Evolutionary conservation across 2,329 filamentous ascomycete genomes (phyloP).

Genomic region (Geosmithia putterillii): DNA sequence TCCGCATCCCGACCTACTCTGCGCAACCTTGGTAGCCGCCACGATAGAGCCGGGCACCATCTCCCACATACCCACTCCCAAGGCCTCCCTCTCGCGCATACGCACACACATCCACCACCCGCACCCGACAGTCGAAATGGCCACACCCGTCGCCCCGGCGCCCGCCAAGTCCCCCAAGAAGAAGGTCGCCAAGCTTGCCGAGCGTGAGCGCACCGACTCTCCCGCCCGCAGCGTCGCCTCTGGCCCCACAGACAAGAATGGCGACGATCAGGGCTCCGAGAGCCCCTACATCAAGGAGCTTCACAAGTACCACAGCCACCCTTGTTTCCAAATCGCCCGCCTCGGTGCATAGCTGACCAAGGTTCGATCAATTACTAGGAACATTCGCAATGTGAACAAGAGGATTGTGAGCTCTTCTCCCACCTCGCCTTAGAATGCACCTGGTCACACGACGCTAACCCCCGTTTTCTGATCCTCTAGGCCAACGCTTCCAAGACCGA

Average conservation of each 20-base stretch:
- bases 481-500: conserved; percentile 63
- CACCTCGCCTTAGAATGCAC: not conserved
- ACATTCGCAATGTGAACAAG: conserved; percentile 84
- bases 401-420: conserved; percentile 60
- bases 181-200: conserved; percentile 40
- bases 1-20: not conserved
- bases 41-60: not conserved
- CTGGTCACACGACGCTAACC: conserved; percentile 2
- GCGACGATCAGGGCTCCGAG: conserved; percentile 50
- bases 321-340: not conserved
- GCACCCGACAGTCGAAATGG: conserved; percentile 29
- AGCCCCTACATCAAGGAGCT: conserved; percentile 77
- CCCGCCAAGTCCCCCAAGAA: conserved; percentile 60
- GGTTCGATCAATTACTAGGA: conserved; percentile 35
- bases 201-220: conserved; percentile 37
- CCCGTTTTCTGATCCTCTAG: too few species aligned
- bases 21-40: not conserved
- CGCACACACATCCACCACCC: not conserved
- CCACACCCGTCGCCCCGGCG: conserved; percentile 46
- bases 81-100: not conserved
- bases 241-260: conserved; percentile 34
- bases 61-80: not conserved
- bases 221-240: conserved; percentile 36
- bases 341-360: not conserved
- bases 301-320: conserved; percentile 55